These are phyloP conservation scores for Ogataea minuta DNA, from an alignment of 805 yeast species.

Conservation along the genomic window DNA sequence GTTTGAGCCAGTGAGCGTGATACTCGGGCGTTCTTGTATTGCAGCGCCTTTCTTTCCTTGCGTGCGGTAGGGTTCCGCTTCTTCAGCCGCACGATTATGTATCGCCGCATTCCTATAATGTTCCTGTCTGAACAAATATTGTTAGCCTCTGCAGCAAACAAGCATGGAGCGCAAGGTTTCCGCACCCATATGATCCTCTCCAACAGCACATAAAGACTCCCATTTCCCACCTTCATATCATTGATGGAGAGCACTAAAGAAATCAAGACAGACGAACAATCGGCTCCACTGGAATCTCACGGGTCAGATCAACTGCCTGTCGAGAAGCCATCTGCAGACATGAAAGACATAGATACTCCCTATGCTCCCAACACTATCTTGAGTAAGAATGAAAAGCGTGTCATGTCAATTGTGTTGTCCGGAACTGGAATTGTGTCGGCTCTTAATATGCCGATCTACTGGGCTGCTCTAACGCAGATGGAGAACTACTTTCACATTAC, in stretches of 20 bases:
- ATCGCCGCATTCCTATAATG: slow-evolving; percentile 25
- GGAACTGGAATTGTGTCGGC: slow-evolving; percentile 64
- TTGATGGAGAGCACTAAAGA: neutral
- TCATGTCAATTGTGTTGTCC: slow-evolving; percentile 42
- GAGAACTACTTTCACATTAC: slow-evolving; percentile 52
- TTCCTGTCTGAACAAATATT: slow-evolving; percentile 10
- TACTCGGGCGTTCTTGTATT: too few relatives aligned
- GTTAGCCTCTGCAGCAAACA: slow-evolving; percentile 4
- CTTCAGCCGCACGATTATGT: too few relatives aligned
- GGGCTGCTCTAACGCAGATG: slow-evolving; percentile 68
- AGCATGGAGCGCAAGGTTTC: slow-evolving; percentile 9
- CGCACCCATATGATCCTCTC: slow-evolving; percentile 13
- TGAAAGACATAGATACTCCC: slow-evolving; percentile 19
- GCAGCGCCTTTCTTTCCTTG: too few relatives aligned
- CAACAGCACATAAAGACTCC: slow-evolving; percentile 11
- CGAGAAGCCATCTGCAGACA: neutral
- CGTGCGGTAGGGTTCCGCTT: too few relatives aligned
- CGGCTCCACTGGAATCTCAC: neutral
- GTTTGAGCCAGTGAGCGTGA: too few relatives aligned
- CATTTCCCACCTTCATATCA: slow-evolving; percentile 22
- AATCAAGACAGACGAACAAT: too few relatives aligned
- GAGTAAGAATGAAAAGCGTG: slow-evolving; percentile 38
- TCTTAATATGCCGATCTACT: slow-evolving; percentile 72
- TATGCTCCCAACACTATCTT: slow-evolving; percentile 53
- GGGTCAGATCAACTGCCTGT: neutral